Evolutionary conservation across 768 basidiomycete species (phyloP).

Genomic region (Tricholomella constricta): DNA sequence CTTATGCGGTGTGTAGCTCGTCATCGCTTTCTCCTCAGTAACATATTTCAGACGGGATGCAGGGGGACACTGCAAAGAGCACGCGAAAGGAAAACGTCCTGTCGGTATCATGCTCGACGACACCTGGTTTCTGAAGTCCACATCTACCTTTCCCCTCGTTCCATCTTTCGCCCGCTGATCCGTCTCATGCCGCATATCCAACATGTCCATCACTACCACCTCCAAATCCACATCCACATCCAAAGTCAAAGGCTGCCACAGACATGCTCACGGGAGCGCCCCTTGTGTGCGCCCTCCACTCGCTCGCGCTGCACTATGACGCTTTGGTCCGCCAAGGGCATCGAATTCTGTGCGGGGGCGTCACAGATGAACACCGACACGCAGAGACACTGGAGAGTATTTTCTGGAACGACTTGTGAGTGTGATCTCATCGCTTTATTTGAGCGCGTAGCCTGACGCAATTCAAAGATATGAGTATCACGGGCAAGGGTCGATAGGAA

Average conservation of each 20-base stretch:
- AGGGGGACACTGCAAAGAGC: constrained; percentile 94
- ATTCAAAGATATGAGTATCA: constrained; percentile 83
- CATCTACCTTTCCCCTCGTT: constrained; percentile 4
- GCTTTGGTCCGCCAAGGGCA: constrained; percentile 65
- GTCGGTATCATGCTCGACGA: constrained; percentile 89
- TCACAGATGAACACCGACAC: constrained; percentile 81
- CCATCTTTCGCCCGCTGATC: neutral
- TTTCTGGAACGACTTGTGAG: constrained; percentile 85
- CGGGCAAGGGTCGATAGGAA: constrained; percentile 77
- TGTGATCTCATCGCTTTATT: too few relatives aligned
- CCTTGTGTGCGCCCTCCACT: constrained; percentile 65
- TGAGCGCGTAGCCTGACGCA: too few relatives aligned
- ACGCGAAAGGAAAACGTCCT: constrained; percentile 80
- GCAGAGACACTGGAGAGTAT: constrained; percentile 85
- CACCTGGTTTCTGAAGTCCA: constrained; percentile 82
- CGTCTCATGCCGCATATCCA: too few relatives aligned
- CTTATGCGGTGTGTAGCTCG: constrained; percentile 58
- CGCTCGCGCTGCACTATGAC: constrained; percentile 89
- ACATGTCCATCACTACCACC: constrained; percentile 18
- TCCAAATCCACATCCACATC: constrained; percentile 16
- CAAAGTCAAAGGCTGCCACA: constrained; percentile 39
- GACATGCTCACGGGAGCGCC: constrained; percentile 69
- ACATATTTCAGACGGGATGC: neutral
- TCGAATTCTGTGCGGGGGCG: constrained; percentile 86
- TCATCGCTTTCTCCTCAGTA: neutral